phyloP scores from a whole-genome alignment of 768 basidiomycete species.

The Leccinum rimulosum region DNA sequence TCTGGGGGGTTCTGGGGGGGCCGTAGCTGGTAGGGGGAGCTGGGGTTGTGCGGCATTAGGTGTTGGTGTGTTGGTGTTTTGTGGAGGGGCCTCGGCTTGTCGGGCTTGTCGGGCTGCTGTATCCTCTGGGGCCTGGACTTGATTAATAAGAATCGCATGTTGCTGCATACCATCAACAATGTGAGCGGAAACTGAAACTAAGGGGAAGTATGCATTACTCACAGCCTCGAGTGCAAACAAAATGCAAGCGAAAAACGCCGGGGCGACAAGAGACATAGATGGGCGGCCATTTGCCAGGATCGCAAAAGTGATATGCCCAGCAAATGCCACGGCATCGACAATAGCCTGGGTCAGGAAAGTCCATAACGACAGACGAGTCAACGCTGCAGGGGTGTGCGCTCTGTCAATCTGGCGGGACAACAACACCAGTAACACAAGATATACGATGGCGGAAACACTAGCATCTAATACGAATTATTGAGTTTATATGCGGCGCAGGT shows the following conservation, averaged over 20 bases:
- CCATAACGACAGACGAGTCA: conserved; percentile 81
- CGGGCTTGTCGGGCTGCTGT: conserved; percentile 32
- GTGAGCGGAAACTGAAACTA: background rate
- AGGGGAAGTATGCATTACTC: conserved; percentile 25
- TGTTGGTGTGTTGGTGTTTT: conserved; percentile 3
- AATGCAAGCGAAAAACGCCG: conserved; percentile 79
- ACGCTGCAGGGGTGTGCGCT: conserved; percentile 74
- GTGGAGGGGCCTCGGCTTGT: conserved; percentile 7
- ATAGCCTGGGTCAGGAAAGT: conserved; percentile 77
- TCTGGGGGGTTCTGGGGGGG: conserved; percentile 14
- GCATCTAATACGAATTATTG: conserved; percentile 52
- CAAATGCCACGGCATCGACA: conserved; percentile 82
- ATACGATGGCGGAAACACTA: conserved; percentile 61
- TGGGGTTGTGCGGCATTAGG: conserved; percentile 11
- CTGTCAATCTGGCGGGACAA: conserved; percentile 72
- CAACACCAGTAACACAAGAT: conserved; percentile 63
- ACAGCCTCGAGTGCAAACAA: conserved; percentile 84
- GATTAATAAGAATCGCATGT: conserved; percentile 77
- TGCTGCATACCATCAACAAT: conserved; percentile 47
- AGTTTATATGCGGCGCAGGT: background rate
- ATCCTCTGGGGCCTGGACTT: conserved; percentile 80
- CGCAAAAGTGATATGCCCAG: conserved; percentile 85
- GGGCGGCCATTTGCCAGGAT: conserved; percentile 81
- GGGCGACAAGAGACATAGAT: conserved; percentile 77
- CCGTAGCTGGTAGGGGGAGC: conserved; percentile 20